phyloP scores from a whole-genome alignment of 192 early-diverging fungal species.

The Rhizophagus prolifer region DNA sequence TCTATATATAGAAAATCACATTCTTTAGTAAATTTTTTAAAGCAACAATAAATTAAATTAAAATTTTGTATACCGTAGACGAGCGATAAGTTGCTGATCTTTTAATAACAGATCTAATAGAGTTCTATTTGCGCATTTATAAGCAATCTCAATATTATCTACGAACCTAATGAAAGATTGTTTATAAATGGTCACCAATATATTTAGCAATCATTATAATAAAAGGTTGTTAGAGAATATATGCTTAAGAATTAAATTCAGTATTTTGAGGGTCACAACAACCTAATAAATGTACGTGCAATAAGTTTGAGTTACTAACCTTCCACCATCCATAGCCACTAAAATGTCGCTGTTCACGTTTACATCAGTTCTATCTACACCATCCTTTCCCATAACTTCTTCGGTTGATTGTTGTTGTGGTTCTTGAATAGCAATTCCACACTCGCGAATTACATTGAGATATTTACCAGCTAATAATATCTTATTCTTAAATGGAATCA shows the following conservation, averaged over 20 bases:
- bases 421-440: constrained; percentile 53
- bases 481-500: constrained; percentile 73
- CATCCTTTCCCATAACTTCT: constrained; percentile 21
- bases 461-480: constrained; percentile 93
- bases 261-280: not conserved
- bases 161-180: constrained; percentile 47
- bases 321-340: constrained; percentile 56
- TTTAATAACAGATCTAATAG: constrained; percentile 78
- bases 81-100: constrained; percentile 72
- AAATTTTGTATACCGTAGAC: constrained; percentile 55
- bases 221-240: not conserved
- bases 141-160: constrained; percentile 81
- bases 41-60: not conserved
- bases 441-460: constrained; percentile 89
- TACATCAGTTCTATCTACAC: constrained; percentile 30
- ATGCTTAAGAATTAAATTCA: too few species aligned
- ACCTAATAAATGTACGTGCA: too few species aligned
- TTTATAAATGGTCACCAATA: not conserved
- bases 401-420: constrained; percentile 36
- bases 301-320: too few species aligned
- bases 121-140: constrained; percentile 83
- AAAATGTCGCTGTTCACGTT: constrained; percentile 49
- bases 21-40: not conserved
- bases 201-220: not conserved
- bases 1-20: constrained; percentile 36